Percentiles rank a stretch among this genome's conserved stretches.
Evolutionary conservation across 83 land plant genomes (phyloP).

Genomic region (Thuja plicata): DNA sequence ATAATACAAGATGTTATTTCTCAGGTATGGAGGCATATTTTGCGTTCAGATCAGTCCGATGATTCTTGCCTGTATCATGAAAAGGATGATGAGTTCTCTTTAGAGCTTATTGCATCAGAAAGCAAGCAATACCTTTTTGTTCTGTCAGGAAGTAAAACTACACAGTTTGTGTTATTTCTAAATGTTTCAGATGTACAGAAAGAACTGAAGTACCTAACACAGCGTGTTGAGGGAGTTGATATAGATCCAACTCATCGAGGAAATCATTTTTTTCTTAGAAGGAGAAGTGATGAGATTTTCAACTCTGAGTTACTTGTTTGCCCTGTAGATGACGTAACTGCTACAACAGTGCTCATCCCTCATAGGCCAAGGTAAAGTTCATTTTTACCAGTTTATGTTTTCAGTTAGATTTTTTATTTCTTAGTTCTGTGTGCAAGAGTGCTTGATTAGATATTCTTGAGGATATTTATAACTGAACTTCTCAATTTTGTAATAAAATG

Average conservation of each 20-base stretch:
- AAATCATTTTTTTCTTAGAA: conserved; percentile 78
- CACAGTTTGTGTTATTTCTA: conserved; percentile 75
- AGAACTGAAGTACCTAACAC: conserved; percentile 70
- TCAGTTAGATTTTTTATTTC: not conserved
- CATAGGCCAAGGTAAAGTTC: conserved; percentile 82
- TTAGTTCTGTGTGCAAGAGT: not conserved
- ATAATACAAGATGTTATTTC: conserved; percentile 11
- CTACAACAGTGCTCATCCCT: conserved; percentile 68
- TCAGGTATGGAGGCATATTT: conserved; percentile 90
- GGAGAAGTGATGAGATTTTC: conserved; percentile 79
- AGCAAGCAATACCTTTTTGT: conserved; percentile 83
- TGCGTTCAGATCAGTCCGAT: conserved; percentile 70
- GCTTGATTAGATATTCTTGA: not conserved
- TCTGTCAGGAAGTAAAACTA: conserved; percentile 75
- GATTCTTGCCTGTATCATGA: conserved; percentile 90
- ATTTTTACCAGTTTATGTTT: not conserved
- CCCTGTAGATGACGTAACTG: conserved; percentile 64
- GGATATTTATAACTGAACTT: not conserved
- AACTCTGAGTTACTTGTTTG: conserved; percentile 93
- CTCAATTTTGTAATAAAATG: not conserved
- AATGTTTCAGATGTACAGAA: conserved; percentile 51
- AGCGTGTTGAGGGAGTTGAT: conserved; percentile 76
- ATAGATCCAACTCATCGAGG: conserved; percentile 86
- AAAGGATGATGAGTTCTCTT: conserved; percentile 74
- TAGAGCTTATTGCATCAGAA: conserved; percentile 79